Percentiles rank a stretch among this genome's conserved stretches.
Evolutionary conservation across 2,329 filamentous ascomycete genomes (phyloP).

Genomic region (Epichloe elymi): DNA sequence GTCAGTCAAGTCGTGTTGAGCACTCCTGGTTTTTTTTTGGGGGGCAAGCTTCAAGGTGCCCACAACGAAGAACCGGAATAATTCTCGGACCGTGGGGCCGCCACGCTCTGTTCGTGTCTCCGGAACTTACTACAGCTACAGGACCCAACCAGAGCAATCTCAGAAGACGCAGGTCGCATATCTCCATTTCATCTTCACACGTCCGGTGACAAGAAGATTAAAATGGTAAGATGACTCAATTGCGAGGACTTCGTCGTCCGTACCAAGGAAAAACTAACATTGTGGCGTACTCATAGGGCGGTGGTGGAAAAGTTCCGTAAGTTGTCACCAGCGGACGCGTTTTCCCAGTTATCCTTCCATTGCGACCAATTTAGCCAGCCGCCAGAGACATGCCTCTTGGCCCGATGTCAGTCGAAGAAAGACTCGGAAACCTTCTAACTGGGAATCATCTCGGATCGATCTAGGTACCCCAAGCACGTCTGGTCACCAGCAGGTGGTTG

Average conservation of each 20-base stretch:
- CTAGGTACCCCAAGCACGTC: constrained; percentile 93
- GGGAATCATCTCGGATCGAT: not conserved
- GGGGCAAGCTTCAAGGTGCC: not conserved
- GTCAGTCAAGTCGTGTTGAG: constrained; percentile 4
- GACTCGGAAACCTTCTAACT: constrained; percentile 2
- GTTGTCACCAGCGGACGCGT: constrained; percentile 11
- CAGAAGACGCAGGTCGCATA: constrained; percentile 19
- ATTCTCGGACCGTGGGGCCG: not conserved
- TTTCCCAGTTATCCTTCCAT: not conserved
- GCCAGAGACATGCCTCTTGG: constrained; percentile 4
- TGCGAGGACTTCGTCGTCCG: not conserved
- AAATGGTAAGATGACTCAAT: constrained; percentile 36
- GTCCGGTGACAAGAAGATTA: constrained; percentile 26
- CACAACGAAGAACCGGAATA: not conserved
- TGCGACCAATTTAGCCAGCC: constrained; percentile 8
- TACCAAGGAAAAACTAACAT: not conserved
- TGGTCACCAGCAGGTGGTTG: constrained; percentile 98
- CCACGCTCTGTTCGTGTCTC: not conserved
- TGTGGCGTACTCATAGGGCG: constrained; percentile 41
- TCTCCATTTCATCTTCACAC: constrained; percentile 7
- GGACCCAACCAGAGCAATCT: not conserved
- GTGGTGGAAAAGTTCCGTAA: constrained; percentile 56
- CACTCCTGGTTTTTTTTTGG: not conserved
- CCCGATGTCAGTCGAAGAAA: constrained; percentile 2
- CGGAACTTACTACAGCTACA: too few relatives aligned